These are phyloP conservation scores for Brassica carinata DNA, from an alignment of 345 rosid genomes.

Conservation along the genomic window DNA sequence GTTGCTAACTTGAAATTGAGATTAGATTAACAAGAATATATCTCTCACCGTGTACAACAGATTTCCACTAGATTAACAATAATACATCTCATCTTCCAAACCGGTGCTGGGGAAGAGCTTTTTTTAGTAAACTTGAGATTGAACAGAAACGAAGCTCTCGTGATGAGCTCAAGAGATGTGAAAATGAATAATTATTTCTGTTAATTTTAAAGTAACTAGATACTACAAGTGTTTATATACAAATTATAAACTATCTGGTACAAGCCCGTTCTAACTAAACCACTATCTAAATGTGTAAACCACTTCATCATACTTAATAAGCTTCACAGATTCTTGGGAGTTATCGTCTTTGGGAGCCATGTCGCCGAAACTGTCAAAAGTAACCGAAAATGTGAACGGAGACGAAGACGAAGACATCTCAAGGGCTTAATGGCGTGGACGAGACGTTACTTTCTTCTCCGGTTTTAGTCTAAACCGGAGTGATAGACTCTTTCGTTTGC, in stretches of 20 bases:
- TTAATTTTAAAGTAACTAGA: no score
- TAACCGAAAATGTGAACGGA: constrained; percentile 3
- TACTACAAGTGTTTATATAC: no score
- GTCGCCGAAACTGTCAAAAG: constrained; percentile 29
- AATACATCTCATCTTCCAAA: constrained; percentile 56
- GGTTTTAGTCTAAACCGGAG: constrained; percentile 18
- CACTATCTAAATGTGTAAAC: no score
- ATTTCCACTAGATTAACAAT: background rate
- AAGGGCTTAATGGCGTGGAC: constrained; percentile 28
- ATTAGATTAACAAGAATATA: background rate
- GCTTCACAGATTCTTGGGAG: constrained; percentile 46
- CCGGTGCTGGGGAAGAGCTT: constrained; percentile 70
- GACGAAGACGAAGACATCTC: background rate
- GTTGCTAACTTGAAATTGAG: background rate
- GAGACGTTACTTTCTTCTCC: constrained; percentile 19
- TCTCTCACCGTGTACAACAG: constrained; percentile 74
- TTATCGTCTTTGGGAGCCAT: constrained; percentile 51
- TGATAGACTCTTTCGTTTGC: background rate
- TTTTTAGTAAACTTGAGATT: no score
- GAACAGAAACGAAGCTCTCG: no score
- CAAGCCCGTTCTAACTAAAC: no score
- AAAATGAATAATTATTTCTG: no score
- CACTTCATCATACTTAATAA: no score
- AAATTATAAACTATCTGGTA: no score
- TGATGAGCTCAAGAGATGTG: no score